Conservation (phyloP, 139 green algal genomes). For the Pleodorina starrii region DNA sequence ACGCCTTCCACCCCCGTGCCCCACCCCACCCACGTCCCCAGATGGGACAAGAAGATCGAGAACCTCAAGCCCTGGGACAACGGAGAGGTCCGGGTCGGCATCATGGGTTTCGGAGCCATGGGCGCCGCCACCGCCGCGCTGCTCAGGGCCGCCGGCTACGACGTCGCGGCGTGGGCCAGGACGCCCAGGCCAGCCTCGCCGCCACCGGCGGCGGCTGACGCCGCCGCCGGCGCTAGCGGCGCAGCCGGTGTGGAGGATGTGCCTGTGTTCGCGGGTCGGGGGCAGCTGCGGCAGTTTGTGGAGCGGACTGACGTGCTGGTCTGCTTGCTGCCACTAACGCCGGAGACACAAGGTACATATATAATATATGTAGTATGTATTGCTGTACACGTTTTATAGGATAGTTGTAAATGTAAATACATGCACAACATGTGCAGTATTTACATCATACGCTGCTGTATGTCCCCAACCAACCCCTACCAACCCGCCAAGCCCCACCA, state of each 20-base stretch:
- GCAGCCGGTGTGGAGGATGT: neutral
- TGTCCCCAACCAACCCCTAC: too few species aligned
- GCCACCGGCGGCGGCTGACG: neutral
- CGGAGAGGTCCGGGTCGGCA: conserved; percentile 45
- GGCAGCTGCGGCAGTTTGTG: conserved; percentile 62
- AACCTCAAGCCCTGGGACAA: conserved; percentile 49
- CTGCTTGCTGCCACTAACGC: conserved; percentile 74
- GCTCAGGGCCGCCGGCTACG: conserved; percentile 65
- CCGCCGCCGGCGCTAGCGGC: neutral
- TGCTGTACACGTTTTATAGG: too few species aligned
- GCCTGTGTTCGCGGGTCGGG: conserved; percentile 43
- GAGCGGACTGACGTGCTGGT: conserved; percentile 65
- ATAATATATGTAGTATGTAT: neutral
- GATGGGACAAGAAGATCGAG: conserved; percentile 55
- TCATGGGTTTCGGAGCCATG: conserved; percentile 66
- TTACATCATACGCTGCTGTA: too few species aligned
- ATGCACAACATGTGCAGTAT: too few species aligned
- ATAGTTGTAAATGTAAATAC: too few species aligned
- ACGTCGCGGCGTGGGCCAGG: conserved; percentile 69
- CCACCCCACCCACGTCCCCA: too few species aligned
- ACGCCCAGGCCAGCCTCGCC: neutral
- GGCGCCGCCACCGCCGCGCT: conserved; percentile 46
- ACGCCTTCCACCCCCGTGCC: too few species aligned
- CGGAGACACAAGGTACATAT: conserved; percentile 56
- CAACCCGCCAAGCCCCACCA: too few species aligned